phyloP scores from a whole-genome alignment of 495 filamentous ascomycete species.

The Mytilinidion resinicola region DNA sequence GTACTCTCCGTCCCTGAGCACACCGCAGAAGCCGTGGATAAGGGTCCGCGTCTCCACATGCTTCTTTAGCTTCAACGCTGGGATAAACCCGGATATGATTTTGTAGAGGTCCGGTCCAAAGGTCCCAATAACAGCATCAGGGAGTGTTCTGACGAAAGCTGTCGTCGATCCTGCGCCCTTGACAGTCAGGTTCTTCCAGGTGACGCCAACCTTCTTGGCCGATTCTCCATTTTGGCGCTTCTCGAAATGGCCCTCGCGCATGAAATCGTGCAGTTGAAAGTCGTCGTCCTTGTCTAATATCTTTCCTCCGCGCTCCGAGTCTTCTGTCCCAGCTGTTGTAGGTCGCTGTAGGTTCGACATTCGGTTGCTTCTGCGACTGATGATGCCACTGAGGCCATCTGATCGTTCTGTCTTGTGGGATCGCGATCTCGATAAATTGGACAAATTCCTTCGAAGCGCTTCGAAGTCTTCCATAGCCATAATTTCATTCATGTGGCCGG shows the following conservation, averaged over 20 bases:
- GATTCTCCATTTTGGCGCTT: slow-evolving; percentile 65
- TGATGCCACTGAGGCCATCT: slow-evolving; percentile 1
- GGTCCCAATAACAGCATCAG: slow-evolving; percentile 71
- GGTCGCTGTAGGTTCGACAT: not conserved
- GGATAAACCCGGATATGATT: slow-evolving; percentile 58
- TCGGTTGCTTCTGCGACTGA: slow-evolving; percentile 12
- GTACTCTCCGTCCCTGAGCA: slow-evolving; percentile 62
- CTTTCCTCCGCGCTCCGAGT: slow-evolving; percentile 1
- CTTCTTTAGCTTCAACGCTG: slow-evolving; percentile 51
- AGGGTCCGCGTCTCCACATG: slow-evolving; percentile 51
- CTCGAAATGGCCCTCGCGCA: slow-evolving; percentile 75
- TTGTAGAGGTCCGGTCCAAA: slow-evolving; percentile 79
- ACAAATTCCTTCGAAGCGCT: slow-evolving; percentile 59
- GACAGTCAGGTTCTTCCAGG: slow-evolving; percentile 74
- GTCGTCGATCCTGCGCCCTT: slow-evolving; percentile 63
- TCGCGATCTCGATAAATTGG: slow-evolving; percentile 50
- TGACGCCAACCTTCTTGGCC: slow-evolving; percentile 76
- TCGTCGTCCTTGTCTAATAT: slow-evolving; percentile 44
- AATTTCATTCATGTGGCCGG: slow-evolving; percentile 54
- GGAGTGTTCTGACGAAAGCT: slow-evolving; percentile 66
- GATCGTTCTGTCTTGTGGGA: slow-evolving; percentile 27
- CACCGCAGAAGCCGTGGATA: slow-evolving; percentile 72
- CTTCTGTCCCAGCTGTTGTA: slow-evolving; percentile 13
- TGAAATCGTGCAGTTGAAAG: slow-evolving; percentile 68
- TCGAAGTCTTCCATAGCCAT: slow-evolving; percentile 67